phyloP scores from a whole-genome alignment of 306 rosid species.

The Alnus rubra region DNA sequence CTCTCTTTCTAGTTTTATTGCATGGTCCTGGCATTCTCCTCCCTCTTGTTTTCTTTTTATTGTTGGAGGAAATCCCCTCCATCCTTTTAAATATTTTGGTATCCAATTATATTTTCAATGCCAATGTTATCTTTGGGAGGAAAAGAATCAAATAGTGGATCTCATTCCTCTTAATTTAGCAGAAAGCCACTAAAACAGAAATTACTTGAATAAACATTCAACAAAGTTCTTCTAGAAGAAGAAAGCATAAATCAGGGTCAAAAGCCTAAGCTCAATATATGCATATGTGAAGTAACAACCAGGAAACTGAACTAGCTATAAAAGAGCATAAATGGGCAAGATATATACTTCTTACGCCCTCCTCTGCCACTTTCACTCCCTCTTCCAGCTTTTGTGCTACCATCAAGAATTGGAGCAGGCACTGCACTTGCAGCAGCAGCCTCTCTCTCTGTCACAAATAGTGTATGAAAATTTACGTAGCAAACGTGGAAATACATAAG shows the following conservation, averaged over 20 bases:
- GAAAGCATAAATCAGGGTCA: neutral
- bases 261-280: neutral
- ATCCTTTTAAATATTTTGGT: neutral
- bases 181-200: neutral
- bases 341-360: slow-evolving; percentile 75
- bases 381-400: slow-evolving; percentile 63
- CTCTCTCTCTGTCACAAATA: slow-evolving; percentile 63
- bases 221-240: neutral
- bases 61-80: neutral
- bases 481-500: slow-evolving; percentile 3
- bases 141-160: neutral
- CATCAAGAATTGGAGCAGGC: slow-evolving; percentile 59
- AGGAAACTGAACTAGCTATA: neutral
- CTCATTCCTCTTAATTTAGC: neutral
- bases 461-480: slow-evolving; percentile 10
- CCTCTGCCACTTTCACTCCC: slow-evolving; percentile 72
- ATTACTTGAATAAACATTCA: neutral
- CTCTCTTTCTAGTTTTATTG: neutral
- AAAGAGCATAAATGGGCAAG: neutral
- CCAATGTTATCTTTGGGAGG: neutral
- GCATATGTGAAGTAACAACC: neutral
- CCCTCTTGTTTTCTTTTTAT: neutral
- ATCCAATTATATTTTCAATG: neutral
- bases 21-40: neutral
- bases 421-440: slow-evolving; percentile 46